Evolutionary conservation across 2,329 filamentous ascomycete species (phyloP).

Genomic region (Bretziella fagacearum): DNA sequence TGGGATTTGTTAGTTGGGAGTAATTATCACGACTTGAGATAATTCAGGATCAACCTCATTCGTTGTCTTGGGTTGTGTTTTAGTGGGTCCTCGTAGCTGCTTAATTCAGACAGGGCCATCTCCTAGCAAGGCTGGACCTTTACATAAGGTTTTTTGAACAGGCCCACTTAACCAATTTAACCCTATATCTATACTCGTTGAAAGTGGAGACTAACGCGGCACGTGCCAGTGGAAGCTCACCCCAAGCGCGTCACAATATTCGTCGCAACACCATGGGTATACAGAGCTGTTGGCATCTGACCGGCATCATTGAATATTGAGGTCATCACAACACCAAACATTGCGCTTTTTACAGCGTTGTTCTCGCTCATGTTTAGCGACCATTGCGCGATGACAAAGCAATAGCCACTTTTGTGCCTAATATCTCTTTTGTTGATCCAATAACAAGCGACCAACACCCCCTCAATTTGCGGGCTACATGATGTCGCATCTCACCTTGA

Average conservation of each 20-base stretch:
- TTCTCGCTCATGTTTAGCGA: not conserved
- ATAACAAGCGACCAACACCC: not conserved
- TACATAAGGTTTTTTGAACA: no score
- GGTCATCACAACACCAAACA: not conserved
- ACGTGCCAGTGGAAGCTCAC: constrained; percentile 6
- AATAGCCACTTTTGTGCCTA: not conserved
- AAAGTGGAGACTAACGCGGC: constrained; percentile 12
- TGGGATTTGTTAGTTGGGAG: no score
- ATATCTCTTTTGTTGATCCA: not conserved
- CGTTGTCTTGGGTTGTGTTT: no score
- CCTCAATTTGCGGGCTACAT: not conserved
- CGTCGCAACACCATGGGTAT: not conserved
- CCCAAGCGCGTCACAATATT: constrained; percentile 2
- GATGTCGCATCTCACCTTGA: constrained; percentile 18
- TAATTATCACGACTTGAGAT: no score
- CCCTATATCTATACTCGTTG: not conserved
- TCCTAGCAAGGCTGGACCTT: no score
- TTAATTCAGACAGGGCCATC: no score
- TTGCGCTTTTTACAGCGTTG: not conserved
- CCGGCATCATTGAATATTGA: not conserved
- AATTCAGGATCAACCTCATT: no score
- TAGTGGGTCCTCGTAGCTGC: no score
- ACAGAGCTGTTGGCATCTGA: not conserved
- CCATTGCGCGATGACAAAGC: constrained; percentile 2
- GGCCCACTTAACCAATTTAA: not conserved